Conservation (phyloP, 2,329 filamentous ascomycete genomes). For the Zymoseptoria tritici region DNA sequence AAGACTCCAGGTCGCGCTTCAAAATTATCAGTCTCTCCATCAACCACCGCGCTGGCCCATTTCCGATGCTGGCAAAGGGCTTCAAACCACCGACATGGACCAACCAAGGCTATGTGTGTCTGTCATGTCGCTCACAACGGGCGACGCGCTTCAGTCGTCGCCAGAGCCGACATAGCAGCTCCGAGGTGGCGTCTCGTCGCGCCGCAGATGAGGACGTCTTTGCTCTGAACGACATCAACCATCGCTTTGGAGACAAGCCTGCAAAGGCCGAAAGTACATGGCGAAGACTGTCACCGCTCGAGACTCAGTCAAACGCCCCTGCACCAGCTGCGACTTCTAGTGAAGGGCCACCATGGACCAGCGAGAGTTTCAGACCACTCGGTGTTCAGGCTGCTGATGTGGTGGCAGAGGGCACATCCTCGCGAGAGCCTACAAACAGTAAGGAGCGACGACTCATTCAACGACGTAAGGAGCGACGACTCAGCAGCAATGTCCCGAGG, state of each 20-base stretch:
- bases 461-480: neutral
- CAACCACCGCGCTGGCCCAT: neutral
- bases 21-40: neutral
- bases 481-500: neutral
- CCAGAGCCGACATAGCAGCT: slow-evolving; percentile 13
- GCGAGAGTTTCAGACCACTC: neutral
- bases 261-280: neutral
- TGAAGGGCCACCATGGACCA: neutral
- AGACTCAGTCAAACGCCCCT: neutral
- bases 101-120: slow-evolving; percentile 15
- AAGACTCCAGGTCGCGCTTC: neutral
- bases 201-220: slow-evolving; percentile 2
- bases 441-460: neutral
- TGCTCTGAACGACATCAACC: slow-evolving; percentile 17
- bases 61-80: slow-evolving; percentile 13
- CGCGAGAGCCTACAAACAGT: neutral
- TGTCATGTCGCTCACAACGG: slow-evolving; percentile 14
- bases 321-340: neutral
- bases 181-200: slow-evolving; percentile 1
- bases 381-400: neutral
- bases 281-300: neutral
- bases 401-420: neutral
- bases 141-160: slow-evolving; percentile 2
- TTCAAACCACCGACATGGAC: slow-evolving; percentile 15
- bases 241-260: slow-evolving; percentile 4